Evolutionary conservation across 441 rosid genomes (phyloP), one percentile per base, ranked within the genome.

Genomic region (Euphorbia celastroides): DNA sequence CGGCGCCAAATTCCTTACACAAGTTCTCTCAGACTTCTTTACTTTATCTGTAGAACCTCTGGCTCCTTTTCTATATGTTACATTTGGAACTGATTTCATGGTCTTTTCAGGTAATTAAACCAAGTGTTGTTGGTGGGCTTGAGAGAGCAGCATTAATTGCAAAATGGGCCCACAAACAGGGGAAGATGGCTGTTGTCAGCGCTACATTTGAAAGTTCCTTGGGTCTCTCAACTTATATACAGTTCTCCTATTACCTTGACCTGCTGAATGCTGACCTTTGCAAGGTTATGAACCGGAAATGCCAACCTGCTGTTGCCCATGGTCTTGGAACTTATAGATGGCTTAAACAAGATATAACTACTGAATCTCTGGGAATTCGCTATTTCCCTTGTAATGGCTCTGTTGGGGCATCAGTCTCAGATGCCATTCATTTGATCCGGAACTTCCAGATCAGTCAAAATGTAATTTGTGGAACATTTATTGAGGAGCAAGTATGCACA

Each of bases 321-420:
- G 99, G 99, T 70, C 92, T 93, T 69, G 99, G 99, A 74, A 93
- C 99, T 48, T 93, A 84, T 62, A 70, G 64, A 69, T 93, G 97
- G 99, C 91, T 93, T 73, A 74, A 81, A 71, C 88, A 91, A 80
- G 99, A 93, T 75, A 83, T 88, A 66, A 70, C 88, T 70, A 66
- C 77, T 65, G 68, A 69, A 72, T 77, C 79, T 65, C 77, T 93
- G 60, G 81, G 84, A 69, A 83, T 93, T 72, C 74, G 57, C 56
- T 79, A 58, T 56, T 75, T 82, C 74, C 84, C 79, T 16, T 55
- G 46, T 70, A 82, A 80, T 66, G 85, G 96, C 57, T 75, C 67
- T 64, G 41, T 91, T 25, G 97, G 88, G 75, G 99, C 93, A 66
- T 82, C 78, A 74, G 79, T 84, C 65, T 31, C 71, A 65, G 86